Base-by-base conservation (phyloP, 352 stramenopile species). In the Globisporangium alternatum region DNA sequence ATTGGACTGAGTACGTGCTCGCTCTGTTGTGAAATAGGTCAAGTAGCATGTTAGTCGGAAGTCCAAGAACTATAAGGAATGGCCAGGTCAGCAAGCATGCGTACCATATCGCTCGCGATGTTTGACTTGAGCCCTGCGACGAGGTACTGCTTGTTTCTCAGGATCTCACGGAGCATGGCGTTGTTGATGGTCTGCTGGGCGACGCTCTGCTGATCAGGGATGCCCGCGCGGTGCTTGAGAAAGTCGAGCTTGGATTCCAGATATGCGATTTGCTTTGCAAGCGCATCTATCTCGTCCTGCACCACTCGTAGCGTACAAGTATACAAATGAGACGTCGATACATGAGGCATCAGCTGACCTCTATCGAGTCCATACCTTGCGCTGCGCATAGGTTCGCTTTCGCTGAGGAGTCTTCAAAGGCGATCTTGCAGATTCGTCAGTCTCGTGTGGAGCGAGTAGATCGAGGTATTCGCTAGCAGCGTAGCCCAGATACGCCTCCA, bases 91-190 rank as follows among this genome's bases (percentile, higher is more conserved):
- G 4, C 13, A 35, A 48, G 15, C 28, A 3, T 17, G 52, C 43
- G 15, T 33, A 63, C 57, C 4, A 15, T 55, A 12, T 63, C 57
- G 39, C 6, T 33, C 21, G 44, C 57, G 43, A 63, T 28, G 13
- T 28, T 53, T n/a, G 57, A 63, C 22, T 63, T 53, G 30, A 63
- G 22, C 15, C 57, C 44, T 22, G 57, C 57, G 33, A 63, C 44
- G 22, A 54, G 30, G n/a, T 63, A 63, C 45, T 63, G 44, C 41
- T 63, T 33, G 44, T 63, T 63, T 15, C 57, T 21, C 31, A 54
- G 30, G 5, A 63, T 35, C 22, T 63, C 57, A 31, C 57, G 57
- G 2, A 55, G 57, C 30, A 63, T 28, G 43, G n/a, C 19, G 39
- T 45, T 54, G 22, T 63, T 49, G 21, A 63, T 54, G 12, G 30